A percentile compares a stretch with the other conserved stretches of the same genome.
These are phyloP conservation scores for Rhipidocladum racemiflorum DNA, from an alignment of 176 grass and related monocot genomes.

Conservation along the genomic window DNA sequence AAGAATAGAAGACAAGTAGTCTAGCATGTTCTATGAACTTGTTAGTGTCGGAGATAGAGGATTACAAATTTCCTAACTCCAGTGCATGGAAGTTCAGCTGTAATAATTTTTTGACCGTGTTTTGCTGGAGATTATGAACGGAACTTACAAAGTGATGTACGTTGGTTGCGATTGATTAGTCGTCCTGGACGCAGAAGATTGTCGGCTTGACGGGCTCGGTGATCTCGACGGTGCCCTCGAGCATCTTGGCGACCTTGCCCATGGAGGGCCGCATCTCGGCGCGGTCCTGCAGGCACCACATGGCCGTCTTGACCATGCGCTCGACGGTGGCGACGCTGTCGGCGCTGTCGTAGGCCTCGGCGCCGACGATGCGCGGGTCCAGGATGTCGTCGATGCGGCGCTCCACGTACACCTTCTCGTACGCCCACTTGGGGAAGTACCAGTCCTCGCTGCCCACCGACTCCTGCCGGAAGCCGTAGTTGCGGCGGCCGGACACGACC, in stretches of 20 bases:
- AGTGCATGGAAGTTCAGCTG: too few species aligned
- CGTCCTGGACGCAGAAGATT: conserved; percentile 84
- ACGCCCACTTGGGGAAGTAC: conserved; percentile 92
- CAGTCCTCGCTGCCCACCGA: conserved; percentile 82
- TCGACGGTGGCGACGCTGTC: conserved; percentile 52
- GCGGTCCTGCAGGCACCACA: conserved; percentile 98
- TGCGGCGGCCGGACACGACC: conserved; percentile 70
- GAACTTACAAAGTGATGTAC: too few species aligned
- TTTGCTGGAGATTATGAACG: too few species aligned
- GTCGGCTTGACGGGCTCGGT: conserved; percentile 65
- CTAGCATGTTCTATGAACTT: too few species aligned
- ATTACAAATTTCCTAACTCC: too few species aligned
- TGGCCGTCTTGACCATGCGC: conserved; percentile 95
- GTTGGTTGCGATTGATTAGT: conserved; percentile 38
- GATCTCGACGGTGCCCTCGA: conserved; percentile 89
- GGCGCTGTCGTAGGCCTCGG: conserved; percentile 40
- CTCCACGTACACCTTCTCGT: conserved; percentile 90
- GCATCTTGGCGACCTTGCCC: conserved; percentile 96
- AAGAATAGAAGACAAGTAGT: too few species aligned
- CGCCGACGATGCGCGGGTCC: conserved; percentile 50
- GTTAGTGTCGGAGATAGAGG: too few species aligned
- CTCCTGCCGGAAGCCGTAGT: conserved; percentile 72
- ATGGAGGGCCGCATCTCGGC: conserved; percentile 80
- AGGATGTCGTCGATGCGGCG: conserved; percentile 71
- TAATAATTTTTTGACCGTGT: too few species aligned